These are phyloP conservation scores for Bryoerythrophyllum caledonicum DNA, from an alignment of 225 moss, liverwort and hornwort genomes.

Conservation along the genomic window DNA sequence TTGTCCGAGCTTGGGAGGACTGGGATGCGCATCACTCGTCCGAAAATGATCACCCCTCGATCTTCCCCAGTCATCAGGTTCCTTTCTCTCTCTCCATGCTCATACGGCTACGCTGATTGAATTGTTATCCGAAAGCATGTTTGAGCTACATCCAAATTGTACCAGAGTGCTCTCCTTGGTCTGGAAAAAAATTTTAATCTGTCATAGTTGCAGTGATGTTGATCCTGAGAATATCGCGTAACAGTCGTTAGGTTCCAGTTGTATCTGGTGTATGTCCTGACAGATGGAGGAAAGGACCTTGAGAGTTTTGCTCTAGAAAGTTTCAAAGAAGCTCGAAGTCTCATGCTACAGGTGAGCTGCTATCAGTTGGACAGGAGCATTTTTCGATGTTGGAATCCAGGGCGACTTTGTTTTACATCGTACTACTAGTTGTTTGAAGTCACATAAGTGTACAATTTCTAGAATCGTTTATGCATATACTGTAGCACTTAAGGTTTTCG, in stretches of 20 bases:
- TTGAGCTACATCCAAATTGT: constrained; percentile 1
- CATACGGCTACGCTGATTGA: not conserved
- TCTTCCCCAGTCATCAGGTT: constrained; percentile 89
- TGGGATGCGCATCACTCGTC: constrained; percentile 78
- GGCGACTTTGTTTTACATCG: constrained; percentile 9
- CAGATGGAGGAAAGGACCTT: constrained; percentile 93
- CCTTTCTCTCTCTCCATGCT: constrained; percentile 2
- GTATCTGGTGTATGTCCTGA: constrained; percentile 88
- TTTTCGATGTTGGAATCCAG: not conserved
- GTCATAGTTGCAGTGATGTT: constrained; percentile 18
- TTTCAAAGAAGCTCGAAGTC: constrained; percentile 82
- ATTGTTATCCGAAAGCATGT: constrained; percentile 1
- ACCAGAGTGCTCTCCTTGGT: not conserved
- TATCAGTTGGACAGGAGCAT: constrained; percentile 3
- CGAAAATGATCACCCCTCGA: constrained; percentile 92
- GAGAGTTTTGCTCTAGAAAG: constrained; percentile 71
- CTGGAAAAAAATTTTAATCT: not conserved
- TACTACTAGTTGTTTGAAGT: not conserved
- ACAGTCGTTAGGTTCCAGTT: constrained; percentile 54
- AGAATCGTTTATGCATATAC: not conserved
- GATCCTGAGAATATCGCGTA: constrained; percentile 8
- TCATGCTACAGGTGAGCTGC: constrained; percentile 77
- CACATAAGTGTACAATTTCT: not conserved
- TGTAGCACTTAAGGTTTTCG: constrained; percentile 3
- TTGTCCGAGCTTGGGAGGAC: constrained; percentile 85